Conservation (phyloP, 2,329 filamentous ascomycete genomes). For the Parafenestella ontariensis region DNA sequence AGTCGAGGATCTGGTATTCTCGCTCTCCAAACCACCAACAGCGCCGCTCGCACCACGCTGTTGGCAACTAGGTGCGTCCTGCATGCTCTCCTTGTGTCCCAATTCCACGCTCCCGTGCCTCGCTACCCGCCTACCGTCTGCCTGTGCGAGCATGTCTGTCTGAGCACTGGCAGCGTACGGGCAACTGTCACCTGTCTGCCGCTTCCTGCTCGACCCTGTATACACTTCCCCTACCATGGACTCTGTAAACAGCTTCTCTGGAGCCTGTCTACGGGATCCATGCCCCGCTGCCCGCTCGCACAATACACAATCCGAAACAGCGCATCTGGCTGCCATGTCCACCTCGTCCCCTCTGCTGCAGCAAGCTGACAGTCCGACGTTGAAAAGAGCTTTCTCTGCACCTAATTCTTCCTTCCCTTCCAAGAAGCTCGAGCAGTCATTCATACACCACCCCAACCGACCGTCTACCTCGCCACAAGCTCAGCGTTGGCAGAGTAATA, state of each 20-base stretch:
- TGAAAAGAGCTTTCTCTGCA: slow-evolving; percentile 46
- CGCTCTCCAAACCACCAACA: slow-evolving; percentile 42
- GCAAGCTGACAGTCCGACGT: slow-evolving; percentile 45
- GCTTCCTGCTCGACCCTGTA: slow-evolving; percentile 11
- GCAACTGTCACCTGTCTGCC: slow-evolving; percentile 14
- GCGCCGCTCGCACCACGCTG: slow-evolving; percentile 25
- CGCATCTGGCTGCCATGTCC: slow-evolving; percentile 29
- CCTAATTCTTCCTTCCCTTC: slow-evolving; percentile 44
- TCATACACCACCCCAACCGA: slow-evolving; percentile 14
- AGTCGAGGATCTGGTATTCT: slow-evolving; percentile 54
- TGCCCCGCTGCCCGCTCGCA: slow-evolving; percentile 9
- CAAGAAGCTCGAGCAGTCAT: slow-evolving; percentile 34
- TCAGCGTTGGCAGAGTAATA: slow-evolving; percentile 22
- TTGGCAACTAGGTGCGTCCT: slow-evolving; percentile 45
- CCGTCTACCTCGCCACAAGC: slow-evolving; percentile 9
- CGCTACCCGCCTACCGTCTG: slow-evolving; percentile 6
- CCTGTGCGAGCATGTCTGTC: slow-evolving; percentile 8
- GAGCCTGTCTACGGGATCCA: slow-evolving; percentile 4
- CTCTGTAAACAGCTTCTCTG: slow-evolving; percentile 4
- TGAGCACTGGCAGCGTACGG: slow-evolving; percentile 9
- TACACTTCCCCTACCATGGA: slow-evolving; percentile 12
- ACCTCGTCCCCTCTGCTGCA: slow-evolving; percentile 31
- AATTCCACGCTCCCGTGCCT: slow-evolving; percentile 12
- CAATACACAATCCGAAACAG: slow-evolving; percentile 11
- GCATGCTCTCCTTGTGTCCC: slow-evolving; percentile 23